Evolutionary conservation across 805 yeast species (phyloP).

Genomic region (Starmerella floricola): DNA sequence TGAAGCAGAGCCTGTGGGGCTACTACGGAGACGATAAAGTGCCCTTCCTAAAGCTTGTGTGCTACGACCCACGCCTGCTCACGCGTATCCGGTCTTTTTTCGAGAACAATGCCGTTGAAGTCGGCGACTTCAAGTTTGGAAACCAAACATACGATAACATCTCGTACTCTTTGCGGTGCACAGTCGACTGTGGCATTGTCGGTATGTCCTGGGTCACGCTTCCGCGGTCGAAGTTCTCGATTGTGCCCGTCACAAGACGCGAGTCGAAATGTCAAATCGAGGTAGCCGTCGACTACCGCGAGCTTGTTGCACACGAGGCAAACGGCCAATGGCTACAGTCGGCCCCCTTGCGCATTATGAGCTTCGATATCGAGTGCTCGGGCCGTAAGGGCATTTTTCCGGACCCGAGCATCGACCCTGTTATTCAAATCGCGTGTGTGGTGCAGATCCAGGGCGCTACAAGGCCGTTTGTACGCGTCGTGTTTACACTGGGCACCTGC

Average conservation of each 20-base stretch:
- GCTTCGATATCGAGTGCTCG: slow-evolving; percentile 97
- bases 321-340: slow-evolving; percentile 89
- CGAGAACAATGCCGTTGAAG: slow-evolving; percentile 42
- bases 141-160: slow-evolving; percentile 69
- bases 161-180: slow-evolving; percentile 69
- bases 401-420: slow-evolving; percentile 84
- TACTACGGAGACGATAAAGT: slow-evolving; percentile 64
- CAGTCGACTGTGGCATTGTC: slow-evolving; percentile 84
- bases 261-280: slow-evolving; percentile 81
- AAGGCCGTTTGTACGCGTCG: slow-evolving; percentile 88
- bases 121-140: slow-evolving; percentile 11
- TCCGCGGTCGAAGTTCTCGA: slow-evolving; percentile 55
- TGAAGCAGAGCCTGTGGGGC: slow-evolving; percentile 90
- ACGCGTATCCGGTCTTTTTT: slow-evolving; percentile 64
- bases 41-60: slow-evolving; percentile 66
- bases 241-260: slow-evolving; percentile 4
- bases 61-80: slow-evolving; percentile 52
- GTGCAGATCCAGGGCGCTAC: slow-evolving; percentile 70
- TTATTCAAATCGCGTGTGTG: slow-evolving; percentile 93
- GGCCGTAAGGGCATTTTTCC: slow-evolving; percentile 96
- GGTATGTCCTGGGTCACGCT: slow-evolving; percentile 95
- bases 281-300: slow-evolving; percentile 52
- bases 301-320: slow-evolving; percentile 66
- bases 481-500: slow-evolving; percentile 85
- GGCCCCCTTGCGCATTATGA: slow-evolving; percentile 86